phyloP scores from a whole-genome alignment of 1,284 basidiomycete species.

The Apiotrichum akiyoshidainum region DNA sequence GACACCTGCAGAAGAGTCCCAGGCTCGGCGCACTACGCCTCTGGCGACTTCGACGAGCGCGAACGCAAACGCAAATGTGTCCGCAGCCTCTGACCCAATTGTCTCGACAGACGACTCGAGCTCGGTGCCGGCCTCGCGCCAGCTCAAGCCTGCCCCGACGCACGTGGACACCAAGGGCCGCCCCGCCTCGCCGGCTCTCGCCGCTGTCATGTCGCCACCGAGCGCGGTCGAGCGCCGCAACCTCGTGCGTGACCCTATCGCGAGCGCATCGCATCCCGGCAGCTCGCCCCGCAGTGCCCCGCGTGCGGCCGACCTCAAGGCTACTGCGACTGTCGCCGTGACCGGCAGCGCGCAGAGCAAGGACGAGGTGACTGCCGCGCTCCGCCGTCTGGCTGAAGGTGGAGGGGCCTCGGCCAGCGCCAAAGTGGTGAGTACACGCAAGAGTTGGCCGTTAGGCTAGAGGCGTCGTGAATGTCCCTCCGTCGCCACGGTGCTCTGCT shows the following conservation, averaged over 20 bases:
- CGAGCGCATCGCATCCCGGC: not conserved
- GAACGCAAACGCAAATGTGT: not conserved
- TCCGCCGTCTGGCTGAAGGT: conserved; percentile 16
- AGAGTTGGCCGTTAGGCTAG: too few relatives aligned
- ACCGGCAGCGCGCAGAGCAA: not conserved
- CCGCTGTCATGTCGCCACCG: conserved; percentile 28
- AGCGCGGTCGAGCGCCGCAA: conserved; percentile 26
- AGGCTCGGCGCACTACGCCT: conserved; percentile 10
- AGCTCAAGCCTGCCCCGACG: conserved; percentile 36
- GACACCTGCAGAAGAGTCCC: not conserved
- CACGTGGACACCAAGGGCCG: conserved; percentile 29
- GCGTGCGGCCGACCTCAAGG: not conserved
- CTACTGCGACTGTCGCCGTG: not conserved
- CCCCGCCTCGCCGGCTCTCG: conserved; percentile 21
- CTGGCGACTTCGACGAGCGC: not conserved
- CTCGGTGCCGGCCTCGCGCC: conserved; percentile 2
- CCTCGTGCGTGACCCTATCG: conserved; percentile 1
- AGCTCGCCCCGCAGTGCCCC: conserved; percentile 1
- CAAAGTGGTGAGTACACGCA: conserved; percentile 10
- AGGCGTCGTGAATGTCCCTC: too few relatives aligned
- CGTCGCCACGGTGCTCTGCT: too few relatives aligned
- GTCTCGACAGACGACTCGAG: not conserved
- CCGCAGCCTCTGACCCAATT: not conserved
- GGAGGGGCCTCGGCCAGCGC: conserved; percentile 1
- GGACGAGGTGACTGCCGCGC: conserved; percentile 16